phyloP scores from a whole-genome alignment of 768 basidiomycete genomes.

The Trametopsis cervina region DNA sequence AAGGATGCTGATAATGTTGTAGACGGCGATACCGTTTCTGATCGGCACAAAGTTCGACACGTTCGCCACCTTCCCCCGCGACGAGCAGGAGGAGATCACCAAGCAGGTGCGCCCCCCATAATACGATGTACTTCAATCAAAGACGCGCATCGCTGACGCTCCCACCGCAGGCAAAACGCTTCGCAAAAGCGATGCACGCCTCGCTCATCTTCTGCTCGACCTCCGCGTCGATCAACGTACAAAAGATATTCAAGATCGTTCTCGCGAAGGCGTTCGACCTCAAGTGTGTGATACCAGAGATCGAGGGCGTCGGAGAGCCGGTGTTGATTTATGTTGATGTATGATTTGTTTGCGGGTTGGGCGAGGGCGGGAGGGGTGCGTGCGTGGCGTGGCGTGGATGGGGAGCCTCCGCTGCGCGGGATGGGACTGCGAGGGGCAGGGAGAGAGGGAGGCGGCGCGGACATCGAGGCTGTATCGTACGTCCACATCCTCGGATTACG shows the following conservation, averaged over 20 bases:
- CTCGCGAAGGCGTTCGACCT: slow-evolving; percentile 96
- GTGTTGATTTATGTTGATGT: slow-evolving; percentile 91
- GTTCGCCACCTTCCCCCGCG: slow-evolving; percentile 90
- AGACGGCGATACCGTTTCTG: slow-evolving; percentile 98
- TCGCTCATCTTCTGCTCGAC: slow-evolving; percentile 99
- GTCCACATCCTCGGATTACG: no score
- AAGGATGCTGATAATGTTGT: background rate
- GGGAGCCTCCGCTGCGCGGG: no score
- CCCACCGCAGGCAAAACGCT: slow-evolving; percentile 94
- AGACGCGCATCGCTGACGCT: no score
- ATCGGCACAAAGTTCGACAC: slow-evolving; percentile 99
- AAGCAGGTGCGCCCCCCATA: slow-evolving; percentile 75
- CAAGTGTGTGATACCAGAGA: slow-evolving; percentile 98
- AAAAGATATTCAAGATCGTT: slow-evolving; percentile 99
- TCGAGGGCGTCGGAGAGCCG: slow-evolving; percentile 94
- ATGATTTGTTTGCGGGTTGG: slow-evolving; percentile 26
- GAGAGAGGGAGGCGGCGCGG: no score
- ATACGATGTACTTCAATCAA: no score
- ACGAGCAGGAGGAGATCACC: slow-evolving; percentile 99
- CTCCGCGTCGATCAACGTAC: slow-evolving; percentile 97
- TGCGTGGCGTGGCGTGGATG: background rate
- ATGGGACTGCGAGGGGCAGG: no score
- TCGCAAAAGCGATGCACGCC: slow-evolving; percentile 98
- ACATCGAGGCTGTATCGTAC: no score
- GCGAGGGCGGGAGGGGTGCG: background rate